These are phyloP conservation scores for Aspergillus aculeatinus DNA, from an alignment of 2,329 filamentous ascomycete genomes.

Conservation along the genomic window DNA sequence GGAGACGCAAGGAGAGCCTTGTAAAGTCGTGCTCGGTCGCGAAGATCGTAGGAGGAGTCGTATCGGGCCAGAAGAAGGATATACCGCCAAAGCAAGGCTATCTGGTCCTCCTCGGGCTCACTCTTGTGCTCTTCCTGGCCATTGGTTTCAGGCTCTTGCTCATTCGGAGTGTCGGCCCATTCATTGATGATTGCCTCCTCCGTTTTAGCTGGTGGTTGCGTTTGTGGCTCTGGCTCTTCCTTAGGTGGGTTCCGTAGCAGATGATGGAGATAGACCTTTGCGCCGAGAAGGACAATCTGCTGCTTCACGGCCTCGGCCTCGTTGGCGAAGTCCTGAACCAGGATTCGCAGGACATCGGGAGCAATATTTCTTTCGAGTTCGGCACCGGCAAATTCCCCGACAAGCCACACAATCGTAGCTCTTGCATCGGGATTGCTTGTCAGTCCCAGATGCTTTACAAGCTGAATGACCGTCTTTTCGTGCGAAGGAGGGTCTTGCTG, in stretches of 20 bases:
- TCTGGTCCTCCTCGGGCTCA: slow-evolving; percentile 54
- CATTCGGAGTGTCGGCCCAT: slow-evolving; percentile 27
- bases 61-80: slow-evolving; percentile 82
- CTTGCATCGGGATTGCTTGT: slow-evolving; percentile 83
- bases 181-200: slow-evolving; percentile 26
- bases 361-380: slow-evolving; percentile 85
- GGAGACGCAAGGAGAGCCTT: slow-evolving; percentile 78
- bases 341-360: slow-evolving; percentile 83
- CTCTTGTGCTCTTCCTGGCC: slow-evolving; percentile 33
- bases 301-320: slow-evolving; percentile 85
- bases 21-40: slow-evolving; percentile 86
- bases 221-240: slow-evolving; percentile 24
- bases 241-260: slow-evolving; percentile 55
- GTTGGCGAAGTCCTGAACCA: slow-evolving; percentile 78
- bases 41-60: slow-evolving; percentile 90
- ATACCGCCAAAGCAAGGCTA: slow-evolving; percentile 80
- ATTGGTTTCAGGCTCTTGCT: neutral
- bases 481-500: slow-evolving; percentile 84
- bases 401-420: slow-evolving; percentile 95
- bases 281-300: slow-evolving; percentile 87
- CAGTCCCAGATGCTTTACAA: slow-evolving; percentile 88
- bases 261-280: slow-evolving; percentile 94
- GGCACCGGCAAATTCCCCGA: slow-evolving; percentile 85
- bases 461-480: slow-evolving; percentile 76
- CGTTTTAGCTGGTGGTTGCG: slow-evolving; percentile 26